These are phyloP conservation scores for Arthroderma sp. DNA, from an alignment of 2,329 filamentous ascomycete genomes.

Conservation along the genomic window DNA sequence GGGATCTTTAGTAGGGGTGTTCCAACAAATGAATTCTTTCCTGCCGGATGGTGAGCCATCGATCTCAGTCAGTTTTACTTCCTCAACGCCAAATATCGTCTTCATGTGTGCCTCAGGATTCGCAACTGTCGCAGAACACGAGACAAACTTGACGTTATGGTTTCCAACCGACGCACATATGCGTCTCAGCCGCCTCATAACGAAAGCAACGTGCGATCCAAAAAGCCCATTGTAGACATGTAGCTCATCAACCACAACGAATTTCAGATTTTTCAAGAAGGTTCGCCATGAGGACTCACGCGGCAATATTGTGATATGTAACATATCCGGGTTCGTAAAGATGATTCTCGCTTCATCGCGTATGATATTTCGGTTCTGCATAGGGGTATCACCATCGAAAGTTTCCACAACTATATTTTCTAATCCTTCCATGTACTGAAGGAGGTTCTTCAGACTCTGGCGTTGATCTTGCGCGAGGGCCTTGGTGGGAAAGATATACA, in stretches of 20 bases:
- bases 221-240: constrained; percentile 95
- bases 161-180: constrained; percentile 89
- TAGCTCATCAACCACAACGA: constrained; percentile 81
- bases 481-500: constrained; percentile 98
- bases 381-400: constrained; percentile 88
- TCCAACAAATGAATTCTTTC: constrained; percentile 97
- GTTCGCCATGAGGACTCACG: constrained; percentile 81
- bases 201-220: constrained; percentile 83
- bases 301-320: constrained; percentile 84
- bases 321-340: constrained; percentile 97
- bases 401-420: constrained; percentile 73
- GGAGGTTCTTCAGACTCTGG: constrained; percentile 71
- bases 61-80: constrained; percentile 71
- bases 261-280: constrained; percentile 79
- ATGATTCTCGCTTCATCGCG: constrained; percentile 83
- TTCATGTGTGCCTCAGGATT: constrained; percentile 87
- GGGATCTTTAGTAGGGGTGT: constrained; percentile 86
- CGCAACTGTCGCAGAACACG: constrained; percentile 89
- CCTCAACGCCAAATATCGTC: constrained; percentile 78
- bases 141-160: constrained; percentile 72
- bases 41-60: constrained; percentile 85
- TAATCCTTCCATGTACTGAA: constrained; percentile 66
- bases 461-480: constrained; percentile 90
- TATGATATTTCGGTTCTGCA: constrained; percentile 62
- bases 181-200: constrained; percentile 78